phyloP scores from a whole-genome alignment of 192 early-diverging fungal genomes.

The Polychytrium aggregatum region DNA sequence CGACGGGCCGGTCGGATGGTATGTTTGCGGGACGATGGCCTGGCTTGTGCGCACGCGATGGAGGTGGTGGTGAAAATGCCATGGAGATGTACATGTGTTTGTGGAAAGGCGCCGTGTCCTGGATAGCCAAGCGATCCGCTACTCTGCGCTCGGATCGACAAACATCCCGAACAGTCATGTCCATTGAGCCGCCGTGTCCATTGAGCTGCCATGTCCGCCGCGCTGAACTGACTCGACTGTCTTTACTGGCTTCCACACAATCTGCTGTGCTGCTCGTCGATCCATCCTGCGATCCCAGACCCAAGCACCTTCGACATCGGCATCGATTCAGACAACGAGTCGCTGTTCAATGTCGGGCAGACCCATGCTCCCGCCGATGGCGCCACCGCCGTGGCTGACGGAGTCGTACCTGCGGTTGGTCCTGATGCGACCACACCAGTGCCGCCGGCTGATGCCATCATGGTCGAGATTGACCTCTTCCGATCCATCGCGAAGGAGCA shows the following conservation, averaged over 20 bases:
- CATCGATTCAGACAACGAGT: no score
- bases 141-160: no score
- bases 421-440: neutral
- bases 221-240: no score
- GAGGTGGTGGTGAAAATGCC: neutral
- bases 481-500: no score
- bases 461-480: neutral
- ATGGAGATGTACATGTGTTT: no score
- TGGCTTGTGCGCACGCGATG: neutral
- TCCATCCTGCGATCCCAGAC: no score
- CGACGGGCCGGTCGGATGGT: slow-evolving; percentile 33
- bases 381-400: neutral
- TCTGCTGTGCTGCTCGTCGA: no score
- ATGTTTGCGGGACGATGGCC: neutral
- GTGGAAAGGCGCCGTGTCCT: neutral
- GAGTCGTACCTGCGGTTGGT: neutral
- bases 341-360: neutral
- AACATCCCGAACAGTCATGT: neutral
- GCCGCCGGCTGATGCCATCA: neutral
- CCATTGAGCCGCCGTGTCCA: neutral
- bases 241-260: no score
- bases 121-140: neutral
- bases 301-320: no score
- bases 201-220: slow-evolving; percentile 6
- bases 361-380: neutral